Evolutionary conservation across 2,329 filamentous ascomycete genomes (phyloP).

Genomic region (Colletotrichum ledebouriae): DNA sequence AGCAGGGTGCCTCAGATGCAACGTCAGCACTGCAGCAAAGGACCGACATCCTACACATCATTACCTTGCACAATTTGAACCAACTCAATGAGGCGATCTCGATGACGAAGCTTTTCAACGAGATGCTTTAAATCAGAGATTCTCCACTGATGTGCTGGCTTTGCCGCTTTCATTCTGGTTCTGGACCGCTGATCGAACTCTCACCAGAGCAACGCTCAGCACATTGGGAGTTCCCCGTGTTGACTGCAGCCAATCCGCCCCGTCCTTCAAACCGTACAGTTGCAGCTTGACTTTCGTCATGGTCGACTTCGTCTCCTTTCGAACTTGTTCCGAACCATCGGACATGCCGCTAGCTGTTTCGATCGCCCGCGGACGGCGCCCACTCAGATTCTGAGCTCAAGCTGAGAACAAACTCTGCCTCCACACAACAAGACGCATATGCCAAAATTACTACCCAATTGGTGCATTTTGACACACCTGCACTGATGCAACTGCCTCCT

Average conservation of each 20-base stretch:
- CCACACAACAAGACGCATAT: slow-evolving; percentile 16
- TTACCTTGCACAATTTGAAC: neutral
- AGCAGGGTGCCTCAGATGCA: neutral
- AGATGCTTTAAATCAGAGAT: neutral
- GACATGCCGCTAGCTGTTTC: slow-evolving; percentile 25
- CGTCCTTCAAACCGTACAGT: neutral
- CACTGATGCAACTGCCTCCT: too few relatives aligned
- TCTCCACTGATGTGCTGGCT: slow-evolving; percentile 35
- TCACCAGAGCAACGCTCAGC: neutral
- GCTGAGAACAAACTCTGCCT: slow-evolving; percentile 27
- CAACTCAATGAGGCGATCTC: slow-evolving; percentile 18
- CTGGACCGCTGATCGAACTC: slow-evolving; percentile 12
- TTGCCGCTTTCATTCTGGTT: slow-evolving; percentile 14
- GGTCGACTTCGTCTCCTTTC: neutral
- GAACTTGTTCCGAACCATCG: neutral
- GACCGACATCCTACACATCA: neutral
- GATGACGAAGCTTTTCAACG: slow-evolving; percentile 12
- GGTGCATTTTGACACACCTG: slow-evolving; percentile 5
- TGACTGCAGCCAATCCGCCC: slow-evolving; percentile 1
- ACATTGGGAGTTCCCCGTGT: slow-evolving; percentile 1
- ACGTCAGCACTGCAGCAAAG: slow-evolving; percentile 11
- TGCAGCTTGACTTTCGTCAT: slow-evolving; percentile 9
- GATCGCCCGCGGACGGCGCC: slow-evolving; percentile 18
- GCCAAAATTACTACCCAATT: slow-evolving; percentile 16
- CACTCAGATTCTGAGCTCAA: neutral